These are phyloP conservation scores for Chlamydomonas eustigma DNA, from an alignment of 139 green algal genomes.

Conservation along the genomic window DNA sequence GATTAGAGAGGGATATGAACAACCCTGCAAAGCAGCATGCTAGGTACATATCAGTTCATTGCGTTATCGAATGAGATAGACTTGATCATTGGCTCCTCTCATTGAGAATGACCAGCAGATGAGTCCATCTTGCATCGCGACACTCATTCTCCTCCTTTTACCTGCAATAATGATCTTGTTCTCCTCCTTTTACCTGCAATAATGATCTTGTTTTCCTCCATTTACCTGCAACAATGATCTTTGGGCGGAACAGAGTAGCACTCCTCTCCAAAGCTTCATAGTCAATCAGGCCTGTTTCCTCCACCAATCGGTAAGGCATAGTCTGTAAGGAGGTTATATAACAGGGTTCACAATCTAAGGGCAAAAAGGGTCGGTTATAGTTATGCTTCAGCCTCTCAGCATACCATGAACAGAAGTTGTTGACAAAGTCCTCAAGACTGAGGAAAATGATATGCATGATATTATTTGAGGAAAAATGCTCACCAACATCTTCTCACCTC, in stretches of 20 bases:
- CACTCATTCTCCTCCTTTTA: too few species aligned
- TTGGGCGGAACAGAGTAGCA: conserved; percentile 72
- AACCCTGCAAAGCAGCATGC: neutral
- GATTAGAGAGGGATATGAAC: too few species aligned
- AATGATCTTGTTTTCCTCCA: neutral
- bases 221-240: conserved; percentile 85
- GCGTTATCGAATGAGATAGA: neutral
- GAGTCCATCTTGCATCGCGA: too few species aligned
- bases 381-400: too few species aligned
- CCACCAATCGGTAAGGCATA: conserved; percentile 94
- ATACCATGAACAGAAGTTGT: too few species aligned
- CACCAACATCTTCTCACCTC: too few species aligned
- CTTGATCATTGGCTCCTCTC: neutral
- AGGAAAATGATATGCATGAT: too few species aligned
- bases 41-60: neutral
- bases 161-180: neutral
- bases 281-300: conserved; percentile 93
- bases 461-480: too few species aligned
- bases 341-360: neutral
- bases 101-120: too few species aligned
- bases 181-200: neutral
- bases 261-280: conserved; percentile 83
- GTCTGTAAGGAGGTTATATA: conserved; percentile 41
- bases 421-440: too few species aligned
- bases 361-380: too few species aligned